phyloP scores from a whole-genome alignment of 2,329 filamentous ascomycete species.

The Anisogramma anomala region DNA sequence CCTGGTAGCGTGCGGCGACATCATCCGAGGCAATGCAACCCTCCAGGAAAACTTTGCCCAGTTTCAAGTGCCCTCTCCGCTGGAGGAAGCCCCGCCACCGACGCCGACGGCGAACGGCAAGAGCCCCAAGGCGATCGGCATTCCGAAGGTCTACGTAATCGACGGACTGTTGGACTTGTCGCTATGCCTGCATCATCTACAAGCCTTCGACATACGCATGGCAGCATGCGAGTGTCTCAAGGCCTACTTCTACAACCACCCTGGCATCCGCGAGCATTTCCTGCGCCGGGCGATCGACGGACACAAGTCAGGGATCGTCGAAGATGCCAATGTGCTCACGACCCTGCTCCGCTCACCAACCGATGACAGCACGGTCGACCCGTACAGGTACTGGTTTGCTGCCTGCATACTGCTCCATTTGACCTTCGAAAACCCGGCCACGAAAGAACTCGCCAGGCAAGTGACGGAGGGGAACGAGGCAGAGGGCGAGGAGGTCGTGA shows the following conservation, averaged over 20 bases:
- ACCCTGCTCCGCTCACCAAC: constrained; percentile 61
- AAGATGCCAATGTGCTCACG: constrained; percentile 78
- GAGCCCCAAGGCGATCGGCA: constrained; percentile 34
- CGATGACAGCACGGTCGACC: constrained; percentile 55
- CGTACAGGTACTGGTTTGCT: constrained; percentile 84
- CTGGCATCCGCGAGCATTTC: constrained; percentile 75
- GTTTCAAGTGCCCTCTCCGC: constrained; percentile 59
- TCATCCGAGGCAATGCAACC: constrained; percentile 68
- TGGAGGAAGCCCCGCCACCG: constrained; percentile 26
- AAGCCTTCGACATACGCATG: constrained; percentile 67
- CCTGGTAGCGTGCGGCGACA: constrained; percentile 71
- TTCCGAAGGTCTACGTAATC: constrained; percentile 70
- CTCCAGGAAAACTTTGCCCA: constrained; percentile 87
- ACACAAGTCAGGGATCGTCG: constrained; percentile 63
- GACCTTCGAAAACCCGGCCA: constrained; percentile 65
- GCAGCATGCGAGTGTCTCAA: constrained; percentile 85
- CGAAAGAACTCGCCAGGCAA: constrained; percentile 67
- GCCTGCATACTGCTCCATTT: constrained; percentile 78
- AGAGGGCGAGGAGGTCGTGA: constrained; percentile 87
- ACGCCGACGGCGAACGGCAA: constrained; percentile 27
- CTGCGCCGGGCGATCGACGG: constrained; percentile 80
- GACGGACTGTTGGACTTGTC: constrained; percentile 81
- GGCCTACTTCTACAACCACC: constrained; percentile 77
- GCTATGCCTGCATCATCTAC: constrained; percentile 53
- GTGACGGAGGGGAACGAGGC: constrained; percentile 83